Base-by-base conservation (phyloP, 2,329 filamentous ascomycete species). In the Beauveria caledonica region DNA sequence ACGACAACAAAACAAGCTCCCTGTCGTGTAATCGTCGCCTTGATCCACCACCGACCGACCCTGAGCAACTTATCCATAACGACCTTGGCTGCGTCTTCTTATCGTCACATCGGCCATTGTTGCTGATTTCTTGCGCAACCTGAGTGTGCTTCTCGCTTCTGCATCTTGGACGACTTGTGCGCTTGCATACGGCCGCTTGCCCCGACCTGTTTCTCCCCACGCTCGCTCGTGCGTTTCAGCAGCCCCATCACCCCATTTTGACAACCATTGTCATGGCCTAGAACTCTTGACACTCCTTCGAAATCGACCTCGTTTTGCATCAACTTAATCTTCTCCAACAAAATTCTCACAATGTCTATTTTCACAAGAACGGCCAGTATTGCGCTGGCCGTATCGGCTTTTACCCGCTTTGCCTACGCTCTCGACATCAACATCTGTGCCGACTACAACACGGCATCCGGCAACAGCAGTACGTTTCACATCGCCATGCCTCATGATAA, bases 401-500 rank as follows among this genome's bases (percentile, higher is more conserved):
- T 68, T 64, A 61, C 61, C 3, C 51, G 65, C 9, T 13, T 69
- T n/a, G 65, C 65, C 36, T 60, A 60, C 10, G 68, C 70, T 10
- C 21, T 74, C 6, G 65, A 68, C 58, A 58, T 70, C 44, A 63
- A 68, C 50, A 65, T 76, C n/a, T 77, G 75, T 62, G 68, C 74
- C 46, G 68, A 59, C 44, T 65, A 73, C 64, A 77, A 77, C 54
- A 76, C 75, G 5, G 73, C 66, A 27, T 64, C 67, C 21, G 68
- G 63, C 21, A 62, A 58, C 17, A 66, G 60, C 64, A 75, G 73
- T 76, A 70, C 44, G 72, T 67, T 15, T n/a, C 8, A 15, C 33
- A 9, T 2, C 39, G 7, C 19, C 13, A 58, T 33, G 8, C 10
- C 17, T 19, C 21, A 19, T 17, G n/a, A 27, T 62, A 57, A 61